These are phyloP conservation scores for Boeremia lycopersici DNA, from an alignment of 2,329 filamentous ascomycete genomes.

Conservation along the genomic window DNA sequence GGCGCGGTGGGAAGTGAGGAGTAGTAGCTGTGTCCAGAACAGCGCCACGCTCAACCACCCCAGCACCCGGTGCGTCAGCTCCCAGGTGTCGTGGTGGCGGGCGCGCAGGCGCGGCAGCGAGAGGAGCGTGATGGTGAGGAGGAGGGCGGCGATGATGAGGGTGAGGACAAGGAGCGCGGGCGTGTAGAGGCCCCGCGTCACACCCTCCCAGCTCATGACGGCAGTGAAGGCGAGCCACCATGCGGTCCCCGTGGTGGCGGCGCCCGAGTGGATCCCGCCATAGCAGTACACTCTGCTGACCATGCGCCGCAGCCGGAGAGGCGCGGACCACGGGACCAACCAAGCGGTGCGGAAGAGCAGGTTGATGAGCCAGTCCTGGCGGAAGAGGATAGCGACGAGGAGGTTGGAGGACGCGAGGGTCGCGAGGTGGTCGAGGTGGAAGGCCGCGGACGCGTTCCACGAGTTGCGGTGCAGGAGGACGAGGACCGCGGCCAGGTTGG, in stretches of 20 bases:
- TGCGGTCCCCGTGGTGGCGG: conserved; percentile 36
- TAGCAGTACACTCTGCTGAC: conserved; percentile 40
- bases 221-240: conserved; percentile 54
- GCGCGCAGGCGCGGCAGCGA: conserved; percentile 32
- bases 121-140: conserved; percentile 34
- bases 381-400: conserved; percentile 33
- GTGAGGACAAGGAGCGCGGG: conserved; percentile 25
- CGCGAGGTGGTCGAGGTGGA: conserved; percentile 24
- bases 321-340: conserved; percentile 34
- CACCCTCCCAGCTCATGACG: conserved; percentile 36
- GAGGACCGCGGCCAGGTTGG: conserved; percentile 42
- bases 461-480: conserved; percentile 17
- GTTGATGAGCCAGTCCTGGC: conserved; percentile 44
- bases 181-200: conserved; percentile 13
- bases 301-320: conserved; percentile 30
- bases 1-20: too few relatives aligned
- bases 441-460: not conserved
- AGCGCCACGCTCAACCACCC: conserved; percentile 41
- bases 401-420: conserved; percentile 44
- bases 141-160: conserved; percentile 25
- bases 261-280: conserved; percentile 45
- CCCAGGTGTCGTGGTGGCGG: conserved; percentile 41
- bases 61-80: conserved; percentile 43
- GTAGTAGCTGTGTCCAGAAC: conserved; percentile 36
- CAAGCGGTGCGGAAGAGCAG: conserved; percentile 38